Percentiles rank a stretch among this genome's conserved stretches.
Evolutionary conservation across 306 rosid genomes (phyloP).

Genomic region (Begonia fuchsioides): DNA sequence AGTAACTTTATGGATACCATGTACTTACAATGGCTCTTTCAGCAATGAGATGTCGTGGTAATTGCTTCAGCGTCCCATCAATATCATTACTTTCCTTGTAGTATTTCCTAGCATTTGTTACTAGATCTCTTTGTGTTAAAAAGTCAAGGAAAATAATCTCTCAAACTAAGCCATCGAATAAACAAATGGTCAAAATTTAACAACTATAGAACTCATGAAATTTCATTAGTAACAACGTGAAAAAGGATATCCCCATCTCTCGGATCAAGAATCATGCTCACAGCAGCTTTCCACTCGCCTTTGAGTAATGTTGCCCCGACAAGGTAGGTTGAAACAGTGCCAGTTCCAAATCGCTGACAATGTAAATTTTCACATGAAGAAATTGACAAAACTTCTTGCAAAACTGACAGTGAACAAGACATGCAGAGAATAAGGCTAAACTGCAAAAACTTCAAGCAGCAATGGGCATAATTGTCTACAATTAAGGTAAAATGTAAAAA

Average conservation of each 20-base stretch:
- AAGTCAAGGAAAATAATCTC: constrained; percentile 28
- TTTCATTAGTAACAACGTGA: constrained; percentile 5
- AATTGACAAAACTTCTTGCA: constrained; percentile 1
- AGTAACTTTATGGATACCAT: too few relatives aligned
- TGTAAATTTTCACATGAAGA: constrained; percentile 12
- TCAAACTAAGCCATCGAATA: constrained; percentile 7
- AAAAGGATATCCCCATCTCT: constrained; percentile 98
- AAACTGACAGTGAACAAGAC: too few relatives aligned
- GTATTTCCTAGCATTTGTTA: constrained; percentile 65
- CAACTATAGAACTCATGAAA: neutral
- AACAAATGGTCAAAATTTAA: constrained; percentile 11
- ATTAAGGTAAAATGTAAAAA: too few relatives aligned
- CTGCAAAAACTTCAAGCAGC: too few relatives aligned
- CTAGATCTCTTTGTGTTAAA: constrained; percentile 44
- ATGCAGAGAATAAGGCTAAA: too few relatives aligned
- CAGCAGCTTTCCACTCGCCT: constrained; percentile 81
- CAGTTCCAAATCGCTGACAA: constrained; percentile 88
- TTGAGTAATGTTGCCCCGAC: constrained; percentile 67
- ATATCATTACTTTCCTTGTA: constrained; percentile 60
- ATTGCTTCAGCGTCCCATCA: constrained; percentile 77
- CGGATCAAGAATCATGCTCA: constrained; percentile 87
- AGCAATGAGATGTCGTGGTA: constrained; percentile 73
- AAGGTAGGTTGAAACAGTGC: constrained; percentile 78
- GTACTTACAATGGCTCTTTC: constrained; percentile 80
- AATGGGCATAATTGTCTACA: too few relatives aligned